These are phyloP conservation scores for Plasmopara muralis DNA, from an alignment of 352 stramenopile species.

Conservation along the genomic window DNA sequence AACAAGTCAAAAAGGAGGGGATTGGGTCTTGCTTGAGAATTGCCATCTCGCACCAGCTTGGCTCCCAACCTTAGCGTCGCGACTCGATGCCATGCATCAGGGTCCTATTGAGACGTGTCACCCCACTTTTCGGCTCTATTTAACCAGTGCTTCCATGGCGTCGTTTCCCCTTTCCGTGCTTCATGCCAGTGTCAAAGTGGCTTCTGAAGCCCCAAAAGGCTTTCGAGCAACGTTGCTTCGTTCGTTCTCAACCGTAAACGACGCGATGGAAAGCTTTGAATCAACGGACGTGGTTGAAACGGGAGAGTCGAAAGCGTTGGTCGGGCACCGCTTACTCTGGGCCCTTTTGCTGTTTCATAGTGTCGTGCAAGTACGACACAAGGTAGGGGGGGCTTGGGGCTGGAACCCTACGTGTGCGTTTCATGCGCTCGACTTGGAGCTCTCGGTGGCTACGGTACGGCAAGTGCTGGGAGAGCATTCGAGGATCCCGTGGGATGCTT, in stretches of 20 bases:
- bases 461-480: constrained; percentile 91
- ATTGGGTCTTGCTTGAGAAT: constrained; percentile 94
- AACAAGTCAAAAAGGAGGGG: constrained; percentile 62
- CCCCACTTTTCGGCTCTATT: constrained; percentile 85
- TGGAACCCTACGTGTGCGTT: constrained; percentile 97
- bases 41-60: constrained; percentile 92
- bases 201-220: constrained; percentile 89
- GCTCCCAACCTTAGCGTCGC: constrained; percentile 90
- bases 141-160: constrained; percentile 87
- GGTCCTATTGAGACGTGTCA: constrained; percentile 45
- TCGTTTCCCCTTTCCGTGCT: constrained; percentile 92
- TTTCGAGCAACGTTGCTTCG: constrained; percentile 86
- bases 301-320: constrained; percentile 45
- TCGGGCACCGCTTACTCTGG: constrained; percentile 88
- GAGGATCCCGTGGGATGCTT: constrained; percentile 88
- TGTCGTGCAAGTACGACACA: constrained; percentile 90
- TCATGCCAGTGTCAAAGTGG: constrained; percentile 92
- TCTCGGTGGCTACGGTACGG: constrained; percentile 81
- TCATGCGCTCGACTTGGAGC: constrained; percentile 94
- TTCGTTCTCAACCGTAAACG: constrained; percentile 84
- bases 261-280: constrained; percentile 56
- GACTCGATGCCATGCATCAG: constrained; percentile 82
- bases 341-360: constrained; percentile 92
- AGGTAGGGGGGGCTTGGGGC: constrained; percentile 90
- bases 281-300: constrained; percentile 53